These are phyloP conservation scores for Xylariaceae sp. DNA, from an alignment of 2,329 filamentous ascomycete species.

Conservation along the genomic window DNA sequence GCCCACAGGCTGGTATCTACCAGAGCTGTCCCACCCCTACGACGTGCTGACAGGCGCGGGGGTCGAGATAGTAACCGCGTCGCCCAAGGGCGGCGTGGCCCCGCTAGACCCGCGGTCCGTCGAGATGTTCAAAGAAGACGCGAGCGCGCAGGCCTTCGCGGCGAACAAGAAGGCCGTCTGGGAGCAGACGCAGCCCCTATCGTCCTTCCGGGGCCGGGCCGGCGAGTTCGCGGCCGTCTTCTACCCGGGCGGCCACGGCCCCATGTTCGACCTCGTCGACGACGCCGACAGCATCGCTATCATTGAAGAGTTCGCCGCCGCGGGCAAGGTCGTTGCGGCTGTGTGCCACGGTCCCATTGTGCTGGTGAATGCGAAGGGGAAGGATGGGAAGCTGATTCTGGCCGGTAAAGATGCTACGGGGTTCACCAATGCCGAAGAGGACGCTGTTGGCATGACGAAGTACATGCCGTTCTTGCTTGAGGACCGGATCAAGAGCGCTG, in stretches of 20 bases:
- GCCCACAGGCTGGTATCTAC: conserved; percentile 67
- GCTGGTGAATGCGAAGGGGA: conserved; percentile 48
- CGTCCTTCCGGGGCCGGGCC: conserved; percentile 50
- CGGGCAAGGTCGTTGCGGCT: conserved; percentile 59
- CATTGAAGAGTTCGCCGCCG: conserved; percentile 57
- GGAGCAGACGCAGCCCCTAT: conserved; percentile 58
- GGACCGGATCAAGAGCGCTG: conserved; percentile 48
- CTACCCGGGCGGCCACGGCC: conserved; percentile 56
- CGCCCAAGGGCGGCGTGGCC: conserved; percentile 57
- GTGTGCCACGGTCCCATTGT: conserved; percentile 68
- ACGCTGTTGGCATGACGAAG: conserved; percentile 37
- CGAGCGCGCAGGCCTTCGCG: conserved; percentile 50
- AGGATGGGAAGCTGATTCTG: conserved; percentile 51
- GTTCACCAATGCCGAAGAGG: conserved; percentile 56
- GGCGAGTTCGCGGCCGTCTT: conserved; percentile 60
- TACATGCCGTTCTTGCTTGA: conserved; percentile 59
- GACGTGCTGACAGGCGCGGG: conserved; percentile 50
- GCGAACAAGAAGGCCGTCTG: conserved; percentile 55
- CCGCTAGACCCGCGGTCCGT: conserved; percentile 59
- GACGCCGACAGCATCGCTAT: conserved; percentile 55
- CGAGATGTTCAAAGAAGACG: conserved; percentile 51
- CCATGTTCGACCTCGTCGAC: conserved; percentile 63
- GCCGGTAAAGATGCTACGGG: conserved; percentile 56
- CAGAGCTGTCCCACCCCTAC: conserved; percentile 63
- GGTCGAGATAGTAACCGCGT: conserved; percentile 54